phyloP scores from a whole-genome alignment of 495 filamentous ascomycete genomes.

The Penicillium alfredii region DNA sequence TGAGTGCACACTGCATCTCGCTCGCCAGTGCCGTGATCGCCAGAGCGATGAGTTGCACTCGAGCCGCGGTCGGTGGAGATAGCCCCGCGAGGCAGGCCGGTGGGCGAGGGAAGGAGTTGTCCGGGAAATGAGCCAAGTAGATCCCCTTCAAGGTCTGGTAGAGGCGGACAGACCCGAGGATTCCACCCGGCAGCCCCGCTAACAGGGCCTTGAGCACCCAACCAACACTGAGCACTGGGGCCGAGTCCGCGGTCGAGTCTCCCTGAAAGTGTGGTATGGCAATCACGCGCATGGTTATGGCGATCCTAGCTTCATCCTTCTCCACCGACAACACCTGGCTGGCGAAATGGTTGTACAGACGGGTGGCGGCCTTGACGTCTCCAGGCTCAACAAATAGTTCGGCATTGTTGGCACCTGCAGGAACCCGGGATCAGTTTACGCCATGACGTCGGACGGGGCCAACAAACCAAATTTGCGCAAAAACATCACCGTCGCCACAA shows the following conservation, averaged over 20 bases:
- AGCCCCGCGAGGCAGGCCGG: slow-evolving; percentile 12
- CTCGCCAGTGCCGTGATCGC: slow-evolving; percentile 35
- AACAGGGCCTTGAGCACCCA: slow-evolving; percentile 68
- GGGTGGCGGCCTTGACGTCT: slow-evolving; percentile 25
- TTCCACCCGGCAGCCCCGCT: slow-evolving; percentile 63
- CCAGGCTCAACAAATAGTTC: slow-evolving; percentile 32
- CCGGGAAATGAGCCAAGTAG: slow-evolving; percentile 46
- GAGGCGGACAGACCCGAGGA: slow-evolving; percentile 61
- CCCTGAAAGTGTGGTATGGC: slow-evolving; percentile 13
- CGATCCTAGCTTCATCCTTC: slow-evolving; percentile 27
- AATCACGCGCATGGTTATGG: slow-evolving; percentile 29
- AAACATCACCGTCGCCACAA: slow-evolving; percentile 64
- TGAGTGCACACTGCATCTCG: slow-evolving; percentile 35
- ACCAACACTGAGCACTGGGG: slow-evolving; percentile 59
- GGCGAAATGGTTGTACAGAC: slow-evolving; percentile 37
- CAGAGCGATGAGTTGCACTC: slow-evolving; percentile 28
- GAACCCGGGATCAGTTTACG: slow-evolving; percentile 8
- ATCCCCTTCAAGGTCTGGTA: slow-evolving; percentile 63
- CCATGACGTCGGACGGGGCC: slow-evolving; percentile 5
- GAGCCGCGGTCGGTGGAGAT: slow-evolving; percentile 11
- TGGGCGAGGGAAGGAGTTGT: slow-evolving; percentile 32
- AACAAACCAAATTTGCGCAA: slow-evolving; percentile 61
- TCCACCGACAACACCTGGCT: slow-evolving; percentile 30
- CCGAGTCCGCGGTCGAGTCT: slow-evolving; percentile 20
- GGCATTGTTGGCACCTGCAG: slow-evolving; percentile 10